phyloP scores from a whole-genome alignment of 805 yeast species.

The Cyberlindnera euphorbiiphila region DNA sequence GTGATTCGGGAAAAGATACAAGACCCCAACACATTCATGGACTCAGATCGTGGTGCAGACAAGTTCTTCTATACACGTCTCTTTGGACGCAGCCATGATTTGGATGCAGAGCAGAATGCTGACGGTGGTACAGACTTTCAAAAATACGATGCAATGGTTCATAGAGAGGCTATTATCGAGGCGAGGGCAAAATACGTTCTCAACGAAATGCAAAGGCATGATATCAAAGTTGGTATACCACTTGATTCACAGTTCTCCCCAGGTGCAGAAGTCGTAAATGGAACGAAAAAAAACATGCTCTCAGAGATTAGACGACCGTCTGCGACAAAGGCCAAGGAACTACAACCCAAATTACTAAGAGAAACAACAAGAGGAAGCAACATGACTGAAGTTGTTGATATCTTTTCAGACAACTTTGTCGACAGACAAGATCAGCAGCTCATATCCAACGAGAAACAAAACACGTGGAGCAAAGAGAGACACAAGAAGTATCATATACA shows the following conservation, averaged over 20 bases:
- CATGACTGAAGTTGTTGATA: conserved; percentile 26
- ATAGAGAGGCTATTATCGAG: conserved; percentile 31
- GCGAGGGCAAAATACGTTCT: conserved; percentile 23
- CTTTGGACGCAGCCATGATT: conserved; percentile 12
- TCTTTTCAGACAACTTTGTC: conserved; percentile 16
- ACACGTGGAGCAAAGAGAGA: background rate
- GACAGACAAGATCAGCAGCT: conserved; percentile 4
- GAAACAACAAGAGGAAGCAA: conserved; percentile 20
- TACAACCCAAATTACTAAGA: conserved; percentile 10
- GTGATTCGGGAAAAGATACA: conserved; percentile 9
- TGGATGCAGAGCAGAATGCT: conserved; percentile 7
- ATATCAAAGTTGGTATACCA: conserved; percentile 22
- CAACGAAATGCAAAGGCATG: conserved; percentile 15
- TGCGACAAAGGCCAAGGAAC: conserved; percentile 9
- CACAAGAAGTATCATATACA: conserved; percentile 35
- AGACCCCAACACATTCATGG: conserved; percentile 1
- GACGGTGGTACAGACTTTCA: conserved; percentile 30
- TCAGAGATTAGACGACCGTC: conserved; percentile 10
- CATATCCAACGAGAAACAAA: background rate
- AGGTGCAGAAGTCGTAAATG: conserved; percentile 18
- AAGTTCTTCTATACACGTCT: conserved; percentile 29
- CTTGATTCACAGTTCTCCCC: conserved; percentile 26
- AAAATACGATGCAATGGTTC: conserved; percentile 32
- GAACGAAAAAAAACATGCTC: conserved; percentile 8
- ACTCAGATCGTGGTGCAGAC: conserved; percentile 19